Conservation (phyloP, 73 alveolate genomes). For the Paramecium caudatum region DNA sequence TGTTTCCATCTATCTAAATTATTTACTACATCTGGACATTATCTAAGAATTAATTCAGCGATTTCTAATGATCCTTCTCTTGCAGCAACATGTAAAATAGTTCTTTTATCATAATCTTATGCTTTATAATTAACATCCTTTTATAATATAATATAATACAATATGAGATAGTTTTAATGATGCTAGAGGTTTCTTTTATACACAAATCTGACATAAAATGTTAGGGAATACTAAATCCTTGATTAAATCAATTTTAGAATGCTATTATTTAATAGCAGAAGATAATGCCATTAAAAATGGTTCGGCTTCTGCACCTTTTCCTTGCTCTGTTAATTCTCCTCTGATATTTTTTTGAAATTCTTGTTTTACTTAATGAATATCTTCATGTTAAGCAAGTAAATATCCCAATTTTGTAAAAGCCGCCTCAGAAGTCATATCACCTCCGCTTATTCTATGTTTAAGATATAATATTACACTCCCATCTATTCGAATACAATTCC, state of each 20-base stretch:
- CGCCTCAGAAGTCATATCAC: conserved; percentile 90
- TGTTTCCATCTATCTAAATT: conserved; percentile 69
- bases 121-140: conserved; percentile 56
- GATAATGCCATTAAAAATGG: conserved; percentile 62
- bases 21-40: conserved; percentile 60
- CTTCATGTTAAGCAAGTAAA: conserved; percentile 81
- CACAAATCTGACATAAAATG: conserved; percentile 71
- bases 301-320: conserved; percentile 42
- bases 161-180: not conserved
- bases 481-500: conserved; percentile 78
- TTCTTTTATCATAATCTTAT: conserved; percentile 73
- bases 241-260: conserved; percentile 16
- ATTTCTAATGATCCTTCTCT: conserved; percentile 73
- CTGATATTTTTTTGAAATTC: conserved; percentile 76
- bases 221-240: conserved; percentile 71
- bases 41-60: conserved; percentile 51
- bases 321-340: conserved; percentile 85
- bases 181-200: conserved; percentile 4
- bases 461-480: conserved; percentile 25
- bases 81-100: conserved; percentile 74
- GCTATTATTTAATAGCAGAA: conserved; percentile 50
- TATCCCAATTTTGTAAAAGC: conserved; percentile 84
- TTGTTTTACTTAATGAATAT: conserved; percentile 71
- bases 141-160: not conserved
- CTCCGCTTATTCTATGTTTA: conserved; percentile 82